Evolutionary conservation across 2,329 filamentous ascomycete species (phyloP).

Genomic region (Penicillium sp.): DNA sequence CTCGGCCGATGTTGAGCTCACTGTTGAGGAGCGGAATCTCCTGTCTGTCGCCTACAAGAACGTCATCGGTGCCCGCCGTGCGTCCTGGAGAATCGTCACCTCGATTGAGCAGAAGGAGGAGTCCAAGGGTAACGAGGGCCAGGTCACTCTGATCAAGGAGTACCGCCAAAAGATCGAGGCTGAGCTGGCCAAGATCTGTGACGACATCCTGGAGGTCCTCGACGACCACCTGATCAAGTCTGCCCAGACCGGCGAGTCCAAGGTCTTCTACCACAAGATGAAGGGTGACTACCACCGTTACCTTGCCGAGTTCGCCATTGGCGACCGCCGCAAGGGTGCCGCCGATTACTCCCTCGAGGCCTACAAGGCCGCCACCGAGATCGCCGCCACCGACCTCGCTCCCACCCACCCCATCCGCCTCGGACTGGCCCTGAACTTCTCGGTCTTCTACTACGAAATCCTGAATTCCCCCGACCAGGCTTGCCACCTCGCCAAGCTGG

Average conservation of each 20-base stretch:
- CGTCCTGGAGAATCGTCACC: slow-evolving; percentile 97
- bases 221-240: slow-evolving; percentile 93
- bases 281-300: slow-evolving; percentile 99
- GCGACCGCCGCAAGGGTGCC: slow-evolving; percentile 92
- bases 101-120: slow-evolving; percentile 99
- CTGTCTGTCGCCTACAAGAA: slow-evolving; percentile 99
- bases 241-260: slow-evolving; percentile 93
- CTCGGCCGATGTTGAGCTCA: slow-evolving; percentile 79
- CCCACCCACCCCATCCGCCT: slow-evolving; percentile 93
- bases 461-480: slow-evolving; percentile 97
- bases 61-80: slow-evolving; percentile 94
- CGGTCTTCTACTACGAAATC: slow-evolving; percentile 99
- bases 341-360: slow-evolving; percentile 94
- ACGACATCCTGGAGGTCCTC: slow-evolving; percentile 93
- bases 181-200: slow-evolving; percentile 96
- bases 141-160: slow-evolving; percentile 92
- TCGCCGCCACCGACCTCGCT: slow-evolving; percentile 84
- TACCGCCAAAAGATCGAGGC: slow-evolving; percentile 98
- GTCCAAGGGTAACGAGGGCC: slow-evolving; percentile 93
- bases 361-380: slow-evolving; percentile 93
- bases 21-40: slow-evolving; percentile 95
- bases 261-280: slow-evolving; percentile 99
- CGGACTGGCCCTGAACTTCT: slow-evolving; percentile 92
- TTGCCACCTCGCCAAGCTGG: slow-evolving; percentile 96
- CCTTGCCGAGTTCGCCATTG: slow-evolving; percentile 93